A percentile compares a stretch with the other conserved stretches of the same genome.
phyloP scores from a whole-genome alignment of 306 rosid genomes.

The Dryas alaskensis region DNA sequence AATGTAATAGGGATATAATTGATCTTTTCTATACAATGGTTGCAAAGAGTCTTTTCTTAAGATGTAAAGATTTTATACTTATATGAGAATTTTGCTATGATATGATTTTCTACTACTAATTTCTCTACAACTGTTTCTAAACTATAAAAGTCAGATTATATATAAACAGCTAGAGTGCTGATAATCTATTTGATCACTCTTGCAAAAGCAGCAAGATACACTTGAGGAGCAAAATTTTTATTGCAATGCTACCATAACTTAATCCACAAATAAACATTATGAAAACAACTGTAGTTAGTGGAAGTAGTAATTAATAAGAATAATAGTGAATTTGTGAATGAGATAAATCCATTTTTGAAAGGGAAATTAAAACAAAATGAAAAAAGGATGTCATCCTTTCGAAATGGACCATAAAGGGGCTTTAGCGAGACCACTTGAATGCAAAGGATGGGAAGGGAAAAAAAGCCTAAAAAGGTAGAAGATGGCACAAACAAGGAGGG shows the following conservation, averaged over 20 bases:
- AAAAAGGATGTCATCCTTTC: background rate
- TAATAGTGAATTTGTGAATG: background rate
- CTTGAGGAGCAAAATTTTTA: background rate
- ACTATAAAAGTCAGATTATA: too few species aligned
- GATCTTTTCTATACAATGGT: too few species aligned
- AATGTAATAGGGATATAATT: too few species aligned
- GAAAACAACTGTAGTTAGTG: background rate
- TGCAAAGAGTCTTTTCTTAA: too few species aligned
- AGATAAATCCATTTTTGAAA: background rate
- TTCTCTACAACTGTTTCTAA: too few species aligned
- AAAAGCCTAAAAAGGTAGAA: conserved; percentile 8
- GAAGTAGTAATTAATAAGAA: background rate
- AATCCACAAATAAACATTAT: conserved; percentile 1
- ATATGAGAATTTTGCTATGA: too few species aligned
- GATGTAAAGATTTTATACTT: too few species aligned
- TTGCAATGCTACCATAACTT: background rate
- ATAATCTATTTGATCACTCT: background rate
- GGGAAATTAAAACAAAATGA: background rate
- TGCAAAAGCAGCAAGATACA: background rate
- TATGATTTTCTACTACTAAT: too few species aligned
- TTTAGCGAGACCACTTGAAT: conserved; percentile 4
- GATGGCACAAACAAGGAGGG: conserved; percentile 15
- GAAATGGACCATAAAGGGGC: conserved; percentile 6
- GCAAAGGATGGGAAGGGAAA: conserved; percentile 9
- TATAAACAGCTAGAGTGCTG: background rate